phyloP scores from a whole-genome alignment of 1,284 basidiomycete genomes.

The Hymenochaete sp. region DNA sequence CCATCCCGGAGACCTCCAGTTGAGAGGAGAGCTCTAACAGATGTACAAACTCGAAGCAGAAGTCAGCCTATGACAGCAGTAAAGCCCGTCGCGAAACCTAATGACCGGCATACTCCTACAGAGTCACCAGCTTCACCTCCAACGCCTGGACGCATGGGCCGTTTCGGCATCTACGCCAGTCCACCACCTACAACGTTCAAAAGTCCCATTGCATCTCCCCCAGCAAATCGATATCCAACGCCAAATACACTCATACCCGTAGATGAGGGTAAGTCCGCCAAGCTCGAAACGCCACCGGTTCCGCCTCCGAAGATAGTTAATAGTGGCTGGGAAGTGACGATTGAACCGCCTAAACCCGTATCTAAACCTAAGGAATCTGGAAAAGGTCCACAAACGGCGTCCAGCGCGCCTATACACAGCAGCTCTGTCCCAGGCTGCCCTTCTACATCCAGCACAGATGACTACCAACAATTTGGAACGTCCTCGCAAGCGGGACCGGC shows the following conservation, averaged over 20 bases:
- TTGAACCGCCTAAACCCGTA: background rate
- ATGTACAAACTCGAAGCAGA: no score
- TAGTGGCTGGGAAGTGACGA: slow-evolving; percentile 1
- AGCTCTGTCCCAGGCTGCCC: background rate
- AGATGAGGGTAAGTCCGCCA: no score
- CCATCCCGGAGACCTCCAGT: no score
- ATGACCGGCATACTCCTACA: no score
- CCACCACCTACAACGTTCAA: slow-evolving; percentile 15
- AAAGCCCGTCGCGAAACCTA: no score
- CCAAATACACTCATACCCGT: no score
- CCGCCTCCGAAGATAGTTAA: background rate
- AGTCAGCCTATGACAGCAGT: no score
- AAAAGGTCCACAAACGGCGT: background rate
- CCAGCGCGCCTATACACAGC: background rate
- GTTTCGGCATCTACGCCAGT: slow-evolving; percentile 19
- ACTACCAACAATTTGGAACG: background rate
- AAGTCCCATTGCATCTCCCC: no score
- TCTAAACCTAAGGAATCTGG: background rate
- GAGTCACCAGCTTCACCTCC: background rate
- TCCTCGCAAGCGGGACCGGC: background rate
- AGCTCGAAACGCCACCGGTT: no score
- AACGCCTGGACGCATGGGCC: slow-evolving; percentile 4
- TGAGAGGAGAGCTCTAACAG: no score
- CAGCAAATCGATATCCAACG: no score
- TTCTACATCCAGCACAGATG: background rate